phyloP scores from a whole-genome alignment of 768 basidiomycete genomes.

The Phaeotremella skinneri region DNA sequence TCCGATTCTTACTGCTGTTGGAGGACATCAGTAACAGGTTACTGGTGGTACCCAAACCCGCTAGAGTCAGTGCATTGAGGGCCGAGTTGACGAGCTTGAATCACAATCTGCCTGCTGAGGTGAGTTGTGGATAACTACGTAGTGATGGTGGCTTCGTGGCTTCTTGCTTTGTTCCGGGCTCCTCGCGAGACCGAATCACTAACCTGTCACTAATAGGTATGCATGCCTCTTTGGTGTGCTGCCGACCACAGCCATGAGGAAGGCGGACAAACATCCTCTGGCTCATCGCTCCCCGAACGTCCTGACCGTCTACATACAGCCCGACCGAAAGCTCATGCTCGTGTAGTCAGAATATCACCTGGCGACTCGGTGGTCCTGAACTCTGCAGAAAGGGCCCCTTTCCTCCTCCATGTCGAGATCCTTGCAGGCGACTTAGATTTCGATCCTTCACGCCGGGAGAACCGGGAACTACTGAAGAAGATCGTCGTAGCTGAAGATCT shows the following conservation, averaged over 20 bases:
- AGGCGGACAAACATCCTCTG: conserved; percentile 49
- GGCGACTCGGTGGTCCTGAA: conserved; percentile 97
- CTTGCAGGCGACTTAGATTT: conserved; percentile 88
- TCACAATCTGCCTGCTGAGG: conserved; percentile 94
- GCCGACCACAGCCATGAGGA: conserved; percentile 53
- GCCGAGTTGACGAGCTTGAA: conserved; percentile 94
- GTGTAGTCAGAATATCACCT: conserved; percentile 94
- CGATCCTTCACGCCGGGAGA: conserved; percentile 74
- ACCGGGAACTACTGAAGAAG: conserved; percentile 73
- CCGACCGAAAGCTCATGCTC: conserved; percentile 72
- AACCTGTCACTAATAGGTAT: conserved; percentile 38
- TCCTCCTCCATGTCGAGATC: conserved; percentile 86
- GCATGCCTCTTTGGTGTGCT: conserved; percentile 55
- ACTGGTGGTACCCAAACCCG: conserved; percentile 86
- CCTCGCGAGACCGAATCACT: background rate
- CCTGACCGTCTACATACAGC: conserved; percentile 50
- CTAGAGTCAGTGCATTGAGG: conserved; percentile 90
- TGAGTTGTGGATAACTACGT: conserved; percentile 49
- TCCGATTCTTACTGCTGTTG: conserved; percentile 79
- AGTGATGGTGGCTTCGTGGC: background rate
- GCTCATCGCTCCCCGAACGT: conserved; percentile 60
- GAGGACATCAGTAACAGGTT: conserved; percentile 91
- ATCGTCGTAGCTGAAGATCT: conserved; percentile 54
- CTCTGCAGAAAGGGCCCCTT: conserved; percentile 94
- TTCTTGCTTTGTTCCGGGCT: no score